Conservation (phyloP, 2,329 filamentous ascomycete species). For the Penicillium sp. region DNA sequence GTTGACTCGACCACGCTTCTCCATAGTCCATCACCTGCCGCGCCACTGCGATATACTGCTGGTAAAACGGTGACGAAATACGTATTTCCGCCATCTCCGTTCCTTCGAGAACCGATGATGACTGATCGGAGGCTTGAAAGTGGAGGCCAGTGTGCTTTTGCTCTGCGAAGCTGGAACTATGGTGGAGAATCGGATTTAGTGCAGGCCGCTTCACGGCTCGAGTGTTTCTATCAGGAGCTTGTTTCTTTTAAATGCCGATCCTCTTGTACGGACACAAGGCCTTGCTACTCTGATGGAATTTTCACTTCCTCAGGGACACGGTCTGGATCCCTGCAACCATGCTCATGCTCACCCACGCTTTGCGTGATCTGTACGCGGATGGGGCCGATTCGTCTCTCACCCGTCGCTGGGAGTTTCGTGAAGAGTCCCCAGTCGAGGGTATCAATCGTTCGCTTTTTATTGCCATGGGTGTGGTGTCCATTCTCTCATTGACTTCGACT, state of each 20-base stretch:
- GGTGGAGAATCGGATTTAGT: conserved; percentile 15
- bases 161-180: neutral
- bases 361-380: conserved; percentile 20
- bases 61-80: conserved; percentile 4
- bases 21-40: neutral
- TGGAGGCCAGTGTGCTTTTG: neutral
- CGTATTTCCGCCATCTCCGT: conserved; percentile 4
- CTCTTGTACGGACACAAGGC: conserved; percentile 10
- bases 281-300: neutral
- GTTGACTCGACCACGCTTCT: neutral
- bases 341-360: conserved; percentile 18
- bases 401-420: conserved; percentile 27
- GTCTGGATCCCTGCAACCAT: conserved; percentile 9
- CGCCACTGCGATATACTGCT: conserved; percentile 8
- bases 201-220: conserved; percentile 8
- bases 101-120: neutral
- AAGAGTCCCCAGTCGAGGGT: conserved; percentile 23
- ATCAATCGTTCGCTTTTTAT: conserved; percentile 49
- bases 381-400: conserved; percentile 17
- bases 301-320: conserved; percentile 2
- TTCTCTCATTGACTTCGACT: conserved; percentile 42
- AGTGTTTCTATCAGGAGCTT: neutral
- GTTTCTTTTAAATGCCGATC: neutral
- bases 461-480: conserved; percentile 50
- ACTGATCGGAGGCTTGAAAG: neutral